Percentiles rank a stretch among this genome's conserved stretches.
Conservation (phyloP, 306 rosid genomes). For the Calophaca sinica region DNA sequence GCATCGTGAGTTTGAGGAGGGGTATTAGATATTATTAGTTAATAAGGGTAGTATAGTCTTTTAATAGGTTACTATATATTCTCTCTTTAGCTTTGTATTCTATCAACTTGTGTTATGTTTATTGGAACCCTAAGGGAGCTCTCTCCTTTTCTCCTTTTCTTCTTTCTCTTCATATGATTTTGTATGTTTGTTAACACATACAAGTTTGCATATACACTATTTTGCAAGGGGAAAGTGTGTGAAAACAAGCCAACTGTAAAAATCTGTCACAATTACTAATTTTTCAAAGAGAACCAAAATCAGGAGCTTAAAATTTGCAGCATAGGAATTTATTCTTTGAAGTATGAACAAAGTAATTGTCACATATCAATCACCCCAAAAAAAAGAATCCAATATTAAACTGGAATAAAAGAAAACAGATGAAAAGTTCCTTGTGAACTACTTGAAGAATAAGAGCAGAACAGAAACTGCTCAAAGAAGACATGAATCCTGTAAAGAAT, state of each 20-base stretch:
- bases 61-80: too few species aligned
- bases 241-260: conserved; percentile 9
- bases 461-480: conserved; percentile 46
- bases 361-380: conserved; percentile 29
- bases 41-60: too few species aligned
- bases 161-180: too few species aligned
- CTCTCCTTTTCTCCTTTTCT: too few species aligned
- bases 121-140: too few species aligned
- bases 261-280: conserved; percentile 25
- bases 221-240: too few species aligned
- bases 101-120: too few species aligned
- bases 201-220: too few species aligned
- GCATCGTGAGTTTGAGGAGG: too few species aligned
- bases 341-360: conserved; percentile 44
- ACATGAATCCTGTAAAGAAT: conserved; percentile 64
- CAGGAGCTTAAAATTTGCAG: conserved; percentile 34
- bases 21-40: too few species aligned
- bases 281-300: conserved; percentile 41
- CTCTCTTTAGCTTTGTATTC: too few species aligned
- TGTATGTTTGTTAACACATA: too few species aligned
- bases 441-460: conserved; percentile 54
- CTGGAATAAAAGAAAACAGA: not conserved
- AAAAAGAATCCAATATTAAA: not conserved
- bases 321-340: conserved; percentile 44
- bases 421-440: conserved; percentile 35